Conservation (phyloP, 192 early-diverging fungal species). For the Oehlia diaphana region DNA sequence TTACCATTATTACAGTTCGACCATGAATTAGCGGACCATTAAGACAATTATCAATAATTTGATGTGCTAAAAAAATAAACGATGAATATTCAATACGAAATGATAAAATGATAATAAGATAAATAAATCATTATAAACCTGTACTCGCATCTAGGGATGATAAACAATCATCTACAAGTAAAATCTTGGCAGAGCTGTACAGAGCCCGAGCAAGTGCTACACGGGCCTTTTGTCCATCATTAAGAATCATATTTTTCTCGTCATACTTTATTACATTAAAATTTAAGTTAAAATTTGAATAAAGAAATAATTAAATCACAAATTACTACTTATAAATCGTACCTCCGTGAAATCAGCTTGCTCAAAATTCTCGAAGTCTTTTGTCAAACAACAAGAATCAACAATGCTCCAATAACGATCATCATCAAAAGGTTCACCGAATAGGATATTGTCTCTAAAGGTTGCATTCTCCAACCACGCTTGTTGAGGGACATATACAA, state of each 20-base stretch:
- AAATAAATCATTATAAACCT: slow-evolving; percentile 8
- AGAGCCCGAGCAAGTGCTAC: slow-evolving; percentile 86
- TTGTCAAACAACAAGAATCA: slow-evolving; percentile 57
- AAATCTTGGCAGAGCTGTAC: slow-evolving; percentile 64
- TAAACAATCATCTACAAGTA: slow-evolving; percentile 86
- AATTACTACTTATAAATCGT: background rate
- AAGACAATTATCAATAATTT: slow-evolving; percentile 77
- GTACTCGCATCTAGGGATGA: slow-evolving; percentile 85
- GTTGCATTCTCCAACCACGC: slow-evolving; percentile 68
- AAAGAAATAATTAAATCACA: background rate
- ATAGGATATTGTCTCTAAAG: slow-evolving; percentile 72
- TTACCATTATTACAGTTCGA: slow-evolving; percentile 85
- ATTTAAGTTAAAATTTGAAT: background rate
- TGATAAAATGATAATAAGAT: background rate
- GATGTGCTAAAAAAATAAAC: slow-evolving; percentile 67
- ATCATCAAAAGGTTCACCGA: slow-evolving; percentile 54
- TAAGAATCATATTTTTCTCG: slow-evolving; percentile 84
- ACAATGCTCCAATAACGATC: slow-evolving; percentile 57
- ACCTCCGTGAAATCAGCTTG: slow-evolving; percentile 62
- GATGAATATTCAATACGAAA: no score
- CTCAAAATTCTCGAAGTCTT: slow-evolving; percentile 57
- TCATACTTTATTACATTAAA: slow-evolving; percentile 43
- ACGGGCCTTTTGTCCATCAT: slow-evolving; percentile 88
- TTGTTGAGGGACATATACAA: slow-evolving; percentile 78
- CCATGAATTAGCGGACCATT: slow-evolving; percentile 68